These are phyloP conservation scores for Phytophthora crassamura DNA, from an alignment of 352 stramenopile species.

Conservation along the genomic window DNA sequence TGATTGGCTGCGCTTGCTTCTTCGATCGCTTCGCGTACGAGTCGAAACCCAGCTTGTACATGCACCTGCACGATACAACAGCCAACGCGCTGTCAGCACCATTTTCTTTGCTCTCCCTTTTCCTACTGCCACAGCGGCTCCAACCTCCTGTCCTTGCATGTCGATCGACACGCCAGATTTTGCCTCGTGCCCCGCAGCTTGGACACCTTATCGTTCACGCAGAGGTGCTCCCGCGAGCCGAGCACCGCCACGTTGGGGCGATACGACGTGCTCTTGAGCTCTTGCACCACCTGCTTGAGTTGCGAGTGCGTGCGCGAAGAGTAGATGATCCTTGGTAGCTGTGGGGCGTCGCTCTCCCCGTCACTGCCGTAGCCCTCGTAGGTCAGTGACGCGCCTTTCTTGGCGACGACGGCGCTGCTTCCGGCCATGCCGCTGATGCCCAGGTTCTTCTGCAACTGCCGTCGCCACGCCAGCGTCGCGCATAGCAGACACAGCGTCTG, in stretches of 20 bases:
- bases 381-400: slow-evolving; percentile 30
- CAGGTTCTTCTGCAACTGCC: slow-evolving; percentile 73
- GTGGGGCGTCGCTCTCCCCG: slow-evolving; percentile 42
- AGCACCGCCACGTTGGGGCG: slow-evolving; percentile 89
- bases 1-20: slow-evolving; percentile 75
- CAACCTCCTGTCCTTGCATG: slow-evolving; percentile 92
- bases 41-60: slow-evolving; percentile 85
- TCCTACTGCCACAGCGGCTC: background rate
- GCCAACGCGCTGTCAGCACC: background rate
- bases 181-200: slow-evolving; percentile 85
- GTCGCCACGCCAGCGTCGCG: slow-evolving; percentile 93
- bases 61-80: slow-evolving; percentile 48
- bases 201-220: slow-evolving; percentile 95
- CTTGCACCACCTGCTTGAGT: slow-evolving; percentile 96
- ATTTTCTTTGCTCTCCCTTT: no score
- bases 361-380: slow-evolving; percentile 64
- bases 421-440: background rate
- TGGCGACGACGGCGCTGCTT: background rate
- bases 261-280: slow-evolving; percentile 97
- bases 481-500: slow-evolving; percentile 97
- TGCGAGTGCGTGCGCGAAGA: slow-evolving; percentile 98
- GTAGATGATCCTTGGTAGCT: slow-evolving; percentile 96
- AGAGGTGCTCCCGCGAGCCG: slow-evolving; percentile 97
- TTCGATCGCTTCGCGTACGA: slow-evolving; percentile 55
- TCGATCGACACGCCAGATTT: slow-evolving; percentile 86